Conservation (phyloP, 441 rosid genomes). For the Jatropha podagrica region DNA sequence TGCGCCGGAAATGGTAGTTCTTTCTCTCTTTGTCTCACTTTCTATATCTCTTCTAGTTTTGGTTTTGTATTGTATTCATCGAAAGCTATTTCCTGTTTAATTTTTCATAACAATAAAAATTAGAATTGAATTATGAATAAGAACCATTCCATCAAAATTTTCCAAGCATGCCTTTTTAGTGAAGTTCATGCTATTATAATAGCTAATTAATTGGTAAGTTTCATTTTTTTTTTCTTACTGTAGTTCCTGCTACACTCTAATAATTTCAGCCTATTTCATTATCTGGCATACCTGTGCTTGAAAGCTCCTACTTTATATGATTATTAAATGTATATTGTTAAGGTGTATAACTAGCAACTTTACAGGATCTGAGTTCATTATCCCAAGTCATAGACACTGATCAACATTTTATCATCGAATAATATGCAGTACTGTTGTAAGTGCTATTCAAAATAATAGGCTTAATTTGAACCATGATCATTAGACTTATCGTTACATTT, state of each 20-base stretch:
- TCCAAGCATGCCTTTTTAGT: not conserved
- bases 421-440: too few species aligned
- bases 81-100: too few species aligned
- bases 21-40: not conserved
- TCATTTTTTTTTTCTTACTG: not conserved
- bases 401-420: not conserved
- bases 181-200: not conserved
- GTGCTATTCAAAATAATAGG: too few species aligned
- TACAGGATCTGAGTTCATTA: not conserved
- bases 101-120: not conserved
- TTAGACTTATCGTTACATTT: too few species aligned
- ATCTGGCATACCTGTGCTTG: not conserved
- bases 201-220: too few species aligned
- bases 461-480: too few species aligned
- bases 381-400: not conserved
- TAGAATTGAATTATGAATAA: not conserved
- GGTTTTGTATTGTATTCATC: not conserved
- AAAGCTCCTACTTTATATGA: not conserved
- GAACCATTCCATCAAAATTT: not conserved
- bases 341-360: not conserved
- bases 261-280: not conserved
- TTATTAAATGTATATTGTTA: not conserved
- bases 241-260: not conserved
- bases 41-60: not conserved
- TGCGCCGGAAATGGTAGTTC: conserved; percentile 85